phyloP scores from a whole-genome alignment of 2,329 filamentous ascomycete genomes.

The Beauveria sp. region DNA sequence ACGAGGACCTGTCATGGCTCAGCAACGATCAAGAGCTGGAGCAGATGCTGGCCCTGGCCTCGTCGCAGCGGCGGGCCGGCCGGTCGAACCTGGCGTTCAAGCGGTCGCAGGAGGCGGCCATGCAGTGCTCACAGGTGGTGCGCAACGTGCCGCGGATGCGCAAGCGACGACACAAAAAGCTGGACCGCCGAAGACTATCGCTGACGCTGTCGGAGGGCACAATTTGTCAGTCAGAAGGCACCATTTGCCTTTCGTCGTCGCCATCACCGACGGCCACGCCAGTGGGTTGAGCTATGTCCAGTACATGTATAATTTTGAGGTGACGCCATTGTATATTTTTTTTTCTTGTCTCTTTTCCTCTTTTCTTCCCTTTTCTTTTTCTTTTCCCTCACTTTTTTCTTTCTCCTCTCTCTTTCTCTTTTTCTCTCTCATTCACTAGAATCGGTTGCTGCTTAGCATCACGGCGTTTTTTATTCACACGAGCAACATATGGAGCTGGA shows the following conservation, averaged over 20 bases:
- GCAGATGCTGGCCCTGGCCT: not conserved
- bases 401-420: no score
- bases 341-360: no score
- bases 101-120: conserved; percentile 16
- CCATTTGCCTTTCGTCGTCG: conserved; percentile 2
- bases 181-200: conserved; percentile 1
- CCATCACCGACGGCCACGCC: conserved; percentile 4
- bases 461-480: no score
- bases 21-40: conserved; percentile 8
- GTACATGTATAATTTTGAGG: not conserved
- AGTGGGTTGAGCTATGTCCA: not conserved
- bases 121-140: conserved; percentile 15
- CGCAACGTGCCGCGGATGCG: conserved; percentile 18
- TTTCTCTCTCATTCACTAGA: no score
- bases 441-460: no score
- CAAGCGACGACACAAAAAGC: conserved; percentile 13
- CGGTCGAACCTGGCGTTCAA: conserved; percentile 4
- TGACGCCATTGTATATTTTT: no score
- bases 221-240: no score
- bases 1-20: conserved; percentile 20
- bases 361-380: no score
- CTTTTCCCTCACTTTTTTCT: no score
- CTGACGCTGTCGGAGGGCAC: conserved; percentile 7
- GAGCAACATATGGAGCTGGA: no score
- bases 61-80: not conserved